Evolutionary conservation across 177 flowering plant species (phyloP).

Genomic region (Vitis hybrid): DNA sequence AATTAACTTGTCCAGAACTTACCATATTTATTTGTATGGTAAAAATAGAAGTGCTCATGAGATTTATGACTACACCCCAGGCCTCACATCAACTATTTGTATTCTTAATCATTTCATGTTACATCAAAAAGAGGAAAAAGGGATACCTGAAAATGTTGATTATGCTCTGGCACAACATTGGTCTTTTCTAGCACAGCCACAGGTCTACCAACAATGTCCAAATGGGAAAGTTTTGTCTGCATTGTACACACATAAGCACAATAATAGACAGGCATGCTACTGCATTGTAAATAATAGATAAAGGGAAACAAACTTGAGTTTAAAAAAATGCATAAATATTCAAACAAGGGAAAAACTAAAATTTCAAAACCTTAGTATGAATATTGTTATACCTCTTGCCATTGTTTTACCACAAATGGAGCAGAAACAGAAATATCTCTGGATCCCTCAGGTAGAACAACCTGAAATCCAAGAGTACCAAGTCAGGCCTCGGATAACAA

Average conservation of each 20-base stretch:
- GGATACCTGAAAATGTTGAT: slow-evolving; percentile 80
- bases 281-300: not conserved
- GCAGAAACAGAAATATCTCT: slow-evolving; percentile 65
- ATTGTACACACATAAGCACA: slow-evolving; percentile 3
- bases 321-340: not conserved
- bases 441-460: slow-evolving; percentile 95
- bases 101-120: not conserved
- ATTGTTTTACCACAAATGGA: slow-evolving; percentile 76
- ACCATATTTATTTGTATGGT: too few relatives aligned
- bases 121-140: not conserved
- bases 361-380: not conserved
- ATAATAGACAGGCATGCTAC: not conserved
- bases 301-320: not conserved
- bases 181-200: slow-evolving; percentile 74
- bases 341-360: not conserved
- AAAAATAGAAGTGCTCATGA: too few relatives aligned
- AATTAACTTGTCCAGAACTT: not conserved
- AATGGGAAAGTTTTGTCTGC: slow-evolving; percentile 79
- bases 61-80: not conserved
- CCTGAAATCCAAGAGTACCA: slow-evolving; percentile 40
- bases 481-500: not conserved
- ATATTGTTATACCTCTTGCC: slow-evolving; percentile 56
- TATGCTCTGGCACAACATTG: slow-evolving; percentile 86
- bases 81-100: not conserved
- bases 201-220: slow-evolving; percentile 88